Conservation (phyloP, 2,329 filamentous ascomycete genomes). For the Penicillium sumatraense region DNA sequence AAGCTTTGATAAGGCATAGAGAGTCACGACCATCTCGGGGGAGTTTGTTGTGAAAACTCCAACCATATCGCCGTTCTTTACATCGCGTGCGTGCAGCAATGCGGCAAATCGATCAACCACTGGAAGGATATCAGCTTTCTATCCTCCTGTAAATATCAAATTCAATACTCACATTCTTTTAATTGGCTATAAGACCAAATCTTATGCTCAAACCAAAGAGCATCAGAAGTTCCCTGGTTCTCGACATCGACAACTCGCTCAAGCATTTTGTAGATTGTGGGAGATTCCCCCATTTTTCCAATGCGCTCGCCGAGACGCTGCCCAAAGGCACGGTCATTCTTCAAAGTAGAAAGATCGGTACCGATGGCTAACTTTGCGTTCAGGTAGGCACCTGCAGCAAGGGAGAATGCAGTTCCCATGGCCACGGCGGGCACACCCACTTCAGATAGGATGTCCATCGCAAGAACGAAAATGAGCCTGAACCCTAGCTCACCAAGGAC, state of each 20-base stretch:
- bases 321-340: conserved; percentile 37
- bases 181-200: conserved; percentile 53
- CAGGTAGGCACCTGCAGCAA: conserved; percentile 46
- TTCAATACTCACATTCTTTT: conserved; percentile 43
- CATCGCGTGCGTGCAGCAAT: conserved; percentile 42
- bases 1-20: conserved; percentile 52
- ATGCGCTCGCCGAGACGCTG: conserved; percentile 43
- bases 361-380: conserved; percentile 50
- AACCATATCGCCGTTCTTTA: conserved; percentile 48
- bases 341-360: conserved; percentile 44
- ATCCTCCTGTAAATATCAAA: not conserved
- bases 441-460: conserved; percentile 37
- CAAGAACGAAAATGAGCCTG: not conserved
- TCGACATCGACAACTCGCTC: conserved; percentile 46
- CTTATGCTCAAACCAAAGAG: conserved; percentile 55
- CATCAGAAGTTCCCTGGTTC: conserved; percentile 43
- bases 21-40: conserved; percentile 52
- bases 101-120: conserved; percentile 52
- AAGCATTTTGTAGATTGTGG: conserved; percentile 50
- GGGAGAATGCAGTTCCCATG: conserved; percentile 39
- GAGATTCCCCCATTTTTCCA: conserved; percentile 42
- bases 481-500: too few species aligned
- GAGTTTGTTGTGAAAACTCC: conserved; percentile 55
- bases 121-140: conserved; percentile 18
- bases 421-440: conserved; percentile 34